Evolutionary conservation across 2,329 filamentous ascomycete species (phyloP).

Genomic region (Teratosphaeria zuluensis): DNA sequence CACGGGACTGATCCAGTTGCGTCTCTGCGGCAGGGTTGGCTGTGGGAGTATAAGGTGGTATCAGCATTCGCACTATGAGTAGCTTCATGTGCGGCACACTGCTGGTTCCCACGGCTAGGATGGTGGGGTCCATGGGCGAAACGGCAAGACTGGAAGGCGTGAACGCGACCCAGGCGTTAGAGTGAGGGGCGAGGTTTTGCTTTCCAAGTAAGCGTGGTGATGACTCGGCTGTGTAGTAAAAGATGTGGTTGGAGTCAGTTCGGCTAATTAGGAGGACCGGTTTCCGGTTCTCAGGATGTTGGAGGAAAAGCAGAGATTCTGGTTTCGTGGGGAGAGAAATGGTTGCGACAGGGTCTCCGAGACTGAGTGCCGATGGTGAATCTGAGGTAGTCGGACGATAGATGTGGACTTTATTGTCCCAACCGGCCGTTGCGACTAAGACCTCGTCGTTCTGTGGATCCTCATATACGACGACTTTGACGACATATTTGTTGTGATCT

Average conservation of each 20-base stretch:
- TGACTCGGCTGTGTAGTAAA: slow-evolving; percentile 40
- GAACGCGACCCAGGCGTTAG: slow-evolving; percentile 55
- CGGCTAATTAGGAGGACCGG: slow-evolving; percentile 45
- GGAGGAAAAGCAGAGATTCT: slow-evolving; percentile 46
- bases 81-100: slow-evolving; percentile 54
- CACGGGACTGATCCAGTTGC: slow-evolving; percentile 44
- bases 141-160: slow-evolving; percentile 49
- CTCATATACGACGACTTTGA: slow-evolving; percentile 39
- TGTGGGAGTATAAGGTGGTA: slow-evolving; percentile 31
- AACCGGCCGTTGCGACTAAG: slow-evolving; percentile 49
- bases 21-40: slow-evolving; percentile 27
- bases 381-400: slow-evolving; percentile 30
- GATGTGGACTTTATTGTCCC: slow-evolving; percentile 49
- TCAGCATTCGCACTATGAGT: slow-evolving; percentile 47
- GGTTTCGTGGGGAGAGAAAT: slow-evolving; percentile 44
- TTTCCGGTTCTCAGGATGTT: slow-evolving; percentile 37
- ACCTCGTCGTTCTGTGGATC: slow-evolving; percentile 6
- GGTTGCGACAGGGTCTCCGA: slow-evolving; percentile 33
- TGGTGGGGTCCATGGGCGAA: slow-evolving; percentile 43
- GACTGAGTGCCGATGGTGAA: slow-evolving; percentile 3
- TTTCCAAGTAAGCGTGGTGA: slow-evolving; percentile 39
- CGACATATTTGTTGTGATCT: slow-evolving; percentile 51
- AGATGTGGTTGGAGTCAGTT: slow-evolving; percentile 49
- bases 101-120: slow-evolving; percentile 52
- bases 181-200: slow-evolving; percentile 53